Conservation (phyloP, 345 rosid species). For the Pugionium dolabratum region DNA sequence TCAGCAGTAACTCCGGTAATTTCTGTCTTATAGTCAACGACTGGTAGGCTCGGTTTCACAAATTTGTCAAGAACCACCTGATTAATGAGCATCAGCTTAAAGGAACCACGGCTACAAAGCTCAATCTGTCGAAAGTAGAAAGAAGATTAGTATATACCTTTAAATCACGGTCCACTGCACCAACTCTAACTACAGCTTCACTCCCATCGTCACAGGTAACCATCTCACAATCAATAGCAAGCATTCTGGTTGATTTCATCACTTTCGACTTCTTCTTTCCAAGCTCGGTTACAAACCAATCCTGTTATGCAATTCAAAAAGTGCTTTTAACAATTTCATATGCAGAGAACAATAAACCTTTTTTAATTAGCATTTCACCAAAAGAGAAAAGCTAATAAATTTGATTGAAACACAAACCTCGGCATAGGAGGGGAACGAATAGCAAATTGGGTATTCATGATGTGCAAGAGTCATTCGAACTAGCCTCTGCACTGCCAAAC, state of each 20-base stretch:
- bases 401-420: conserved; percentile 51
- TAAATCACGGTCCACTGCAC: conserved; percentile 69
- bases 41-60: conserved; percentile 68
- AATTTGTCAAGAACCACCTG: conserved; percentile 78
- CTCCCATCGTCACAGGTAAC: conserved; percentile 92
- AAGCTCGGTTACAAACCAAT: conserved; percentile 61
- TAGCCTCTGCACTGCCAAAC: conserved; percentile 72
- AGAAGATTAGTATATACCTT: conserved; percentile 42
- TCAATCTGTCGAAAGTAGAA: background rate
- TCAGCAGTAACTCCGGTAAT: conserved; percentile 77
- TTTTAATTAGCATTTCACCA: background rate
- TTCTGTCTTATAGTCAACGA: conserved; percentile 67
- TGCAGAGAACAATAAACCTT: background rate
- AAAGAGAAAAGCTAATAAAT: background rate
- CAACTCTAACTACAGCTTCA: conserved; percentile 81
- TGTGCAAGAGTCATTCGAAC: conserved; percentile 70
- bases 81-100: conserved; percentile 20
- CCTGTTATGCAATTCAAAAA: conserved; percentile 44
- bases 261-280: conserved; percentile 50
- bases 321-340: background rate
- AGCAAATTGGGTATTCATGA: conserved; percentile 47
- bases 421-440: conserved; percentile 59
- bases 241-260: conserved; percentile 48
- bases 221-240: conserved; percentile 98
- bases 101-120: background rate